Base-by-base conservation (phyloP, 73 alveolate genomes). In the Blepharisma japonicum region DNA sequence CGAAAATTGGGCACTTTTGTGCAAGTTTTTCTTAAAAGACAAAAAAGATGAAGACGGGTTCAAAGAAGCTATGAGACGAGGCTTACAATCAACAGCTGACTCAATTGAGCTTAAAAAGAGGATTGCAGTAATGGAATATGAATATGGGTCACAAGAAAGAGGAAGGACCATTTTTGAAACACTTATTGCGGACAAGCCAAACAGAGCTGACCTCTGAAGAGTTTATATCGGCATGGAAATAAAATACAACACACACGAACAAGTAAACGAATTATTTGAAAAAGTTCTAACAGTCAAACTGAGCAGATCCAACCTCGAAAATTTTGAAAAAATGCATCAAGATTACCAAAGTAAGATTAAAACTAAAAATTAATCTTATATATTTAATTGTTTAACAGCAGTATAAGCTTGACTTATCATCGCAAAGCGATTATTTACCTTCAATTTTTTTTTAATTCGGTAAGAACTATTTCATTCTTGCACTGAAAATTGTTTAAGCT, bases 161-260 rank as follows among this genome's bases (percentile, higher is more conserved):
- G 74, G 50, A 20, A 61, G 46, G 74, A 61, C 74, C n/a, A 61
- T 61, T 9, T 18, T 61, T 4, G 74, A 61, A 25, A 61, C 14
- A 8, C 47, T 61, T n/a, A n/a, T 61, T 9, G 23, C n/a, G 2
- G 74, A 61, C 14, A 61, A 61, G 23, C 74, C 74, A 20, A 61
- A 61, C 2, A 61, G 74, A 25, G 14, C 74, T 18, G 74, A 61
- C 23, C 14, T 61, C 47, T 61, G 74, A 39, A n/a, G 14, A n/a
- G 38, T 61, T 61, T 61, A 18, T 25, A 20, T 61, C 0, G 18
- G 23, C 38, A 20, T 14, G 14, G 74, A 61, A 61, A 39, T 14
- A 25, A 61, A 61, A 61, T 8, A 14, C 23, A 25, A 39, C 11
- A 25, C n/a, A 18, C 18, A 14, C 47, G 74, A 61, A 25, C 38